Base-by-base conservation (phyloP, 176 grass and related monocot genomes). In the Ensete glaucum region DNA sequence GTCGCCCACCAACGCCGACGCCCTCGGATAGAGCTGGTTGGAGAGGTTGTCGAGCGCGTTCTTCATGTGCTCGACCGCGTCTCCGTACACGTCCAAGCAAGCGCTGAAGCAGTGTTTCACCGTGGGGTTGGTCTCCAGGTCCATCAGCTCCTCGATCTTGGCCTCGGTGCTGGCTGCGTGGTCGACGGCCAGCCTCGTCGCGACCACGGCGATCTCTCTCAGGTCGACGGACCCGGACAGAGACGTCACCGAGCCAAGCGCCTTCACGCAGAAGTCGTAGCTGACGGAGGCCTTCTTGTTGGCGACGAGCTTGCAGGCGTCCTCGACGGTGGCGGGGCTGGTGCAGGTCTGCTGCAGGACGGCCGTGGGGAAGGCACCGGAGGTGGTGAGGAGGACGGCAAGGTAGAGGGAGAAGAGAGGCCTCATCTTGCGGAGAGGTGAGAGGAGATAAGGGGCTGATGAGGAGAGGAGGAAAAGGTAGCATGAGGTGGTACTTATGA, bases 181-280 rank as follows among this genome's bases (percentile, higher is more conserved):
- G 19, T 59, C 64, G 64, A 15, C 70, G 49, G 86, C 88, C 16
- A 91, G 80, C 55, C 15, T 81, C 2, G 88, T 81, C 3, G 88
- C 92, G 23, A 74, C 70, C 9, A 23, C 34, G 8, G 76, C 54
- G 52, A 82, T 67, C 70, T 82, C 86, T 21, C 65, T 54, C 21
- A 48, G 72, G 71, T 87, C 84, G 29, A 74, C 50, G 25, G 73
- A 76, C 15, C 20, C 15, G 29, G 16, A 27, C 20, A 2, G 5
- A 15, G 14, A 11, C 2, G 50, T 24, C 15, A 16, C 15, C 50
- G 6, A 1, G 29, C 74, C 73, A 80, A 96, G 86, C 11, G 77
- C 64, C 26, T 16, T 83, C 12, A 90, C 20, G 78, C 92, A 96
- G 76, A 87, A 84, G 57, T 83, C 81, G 81, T 89, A 79, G 75